Conservation (phyloP, 1,284 basidiomycete species). For the Apiotrichum montevideense region DNA sequence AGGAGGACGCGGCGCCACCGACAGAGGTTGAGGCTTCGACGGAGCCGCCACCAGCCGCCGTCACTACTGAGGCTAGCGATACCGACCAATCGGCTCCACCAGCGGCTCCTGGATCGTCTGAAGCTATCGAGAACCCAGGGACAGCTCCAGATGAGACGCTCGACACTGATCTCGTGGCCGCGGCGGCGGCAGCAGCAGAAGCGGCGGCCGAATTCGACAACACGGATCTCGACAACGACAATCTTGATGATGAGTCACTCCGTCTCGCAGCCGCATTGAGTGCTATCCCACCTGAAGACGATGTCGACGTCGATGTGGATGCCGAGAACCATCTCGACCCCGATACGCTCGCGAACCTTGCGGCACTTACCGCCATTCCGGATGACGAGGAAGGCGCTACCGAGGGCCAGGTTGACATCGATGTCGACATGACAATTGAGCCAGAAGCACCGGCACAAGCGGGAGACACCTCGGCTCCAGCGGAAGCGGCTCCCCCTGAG, state of each 20-base stretch:
- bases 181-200: neutral
- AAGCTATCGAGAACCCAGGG: too few relatives aligned
- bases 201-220: neutral
- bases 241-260: conserved; percentile 2
- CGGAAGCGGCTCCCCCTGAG: neutral
- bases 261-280: conserved; percentile 14
- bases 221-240: neutral
- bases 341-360: conserved; percentile 40
- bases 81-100: too few relatives aligned
- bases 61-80: too few relatives aligned
- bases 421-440: neutral
- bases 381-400: neutral
- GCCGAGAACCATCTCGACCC: conserved; percentile 21
- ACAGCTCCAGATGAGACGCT: too few relatives aligned
- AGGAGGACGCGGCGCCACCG: too few relatives aligned
- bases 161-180: neutral
- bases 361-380: conserved; percentile 33
- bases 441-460: too few relatives aligned
- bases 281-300: conserved; percentile 9
- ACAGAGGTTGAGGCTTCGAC: too few relatives aligned
- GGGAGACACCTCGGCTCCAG: too few relatives aligned
- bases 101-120: too few relatives aligned
- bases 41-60: too few relatives aligned
- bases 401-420: neutral
- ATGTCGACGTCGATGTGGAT: neutral